Conservation (phyloP, 2,329 filamentous ascomycete species). For the Fonsecaea pedrosoi region DNA sequence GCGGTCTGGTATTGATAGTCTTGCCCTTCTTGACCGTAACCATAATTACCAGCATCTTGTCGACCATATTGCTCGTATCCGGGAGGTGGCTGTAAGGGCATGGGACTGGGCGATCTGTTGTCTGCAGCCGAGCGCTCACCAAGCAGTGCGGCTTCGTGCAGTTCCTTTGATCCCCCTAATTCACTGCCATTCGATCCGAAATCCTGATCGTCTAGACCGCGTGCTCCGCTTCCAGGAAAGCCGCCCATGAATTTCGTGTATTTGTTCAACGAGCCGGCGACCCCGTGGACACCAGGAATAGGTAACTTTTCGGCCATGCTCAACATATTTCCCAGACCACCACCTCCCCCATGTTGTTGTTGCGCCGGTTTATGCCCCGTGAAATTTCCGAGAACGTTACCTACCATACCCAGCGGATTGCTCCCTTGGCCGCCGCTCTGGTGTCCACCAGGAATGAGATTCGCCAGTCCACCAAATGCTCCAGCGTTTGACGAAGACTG, state of each 20-base stretch:
- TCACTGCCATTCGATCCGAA: constrained; percentile 24
- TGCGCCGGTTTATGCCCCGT: constrained; percentile 26
- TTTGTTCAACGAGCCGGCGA: constrained; percentile 35
- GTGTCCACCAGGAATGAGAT: constrained; percentile 31
- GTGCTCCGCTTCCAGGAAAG: constrained; percentile 32
- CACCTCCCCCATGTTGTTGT: constrained; percentile 22
- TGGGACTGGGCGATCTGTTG: constrained; percentile 31
- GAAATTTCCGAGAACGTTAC: constrained; percentile 32
- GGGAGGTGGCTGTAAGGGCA: constrained; percentile 30
- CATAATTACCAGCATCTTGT: constrained; percentile 10
- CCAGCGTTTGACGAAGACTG: constrained; percentile 20
- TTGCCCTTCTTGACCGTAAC: constrained; percentile 25
- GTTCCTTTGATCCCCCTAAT: constrained; percentile 27
- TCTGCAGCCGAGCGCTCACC: constrained; percentile 13
- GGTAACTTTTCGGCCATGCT: constrained; percentile 38
- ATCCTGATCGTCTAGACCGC: constrained; percentile 29
- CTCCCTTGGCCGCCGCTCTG: constrained; percentile 16
- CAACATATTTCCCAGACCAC: constrained; percentile 36
- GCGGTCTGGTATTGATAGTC: constrained; percentile 29
- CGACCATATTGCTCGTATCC: constrained; percentile 36
- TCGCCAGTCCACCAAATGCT: constrained; percentile 30
- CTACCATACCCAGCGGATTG: constrained; percentile 33
- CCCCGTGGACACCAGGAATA: constrained; percentile 34
- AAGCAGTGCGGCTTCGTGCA: constrained; percentile 32
- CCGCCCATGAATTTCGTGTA: constrained; percentile 37